Conservation (phyloP, 345 rosid genomes). For the Gossypium mustelinum region DNA sequence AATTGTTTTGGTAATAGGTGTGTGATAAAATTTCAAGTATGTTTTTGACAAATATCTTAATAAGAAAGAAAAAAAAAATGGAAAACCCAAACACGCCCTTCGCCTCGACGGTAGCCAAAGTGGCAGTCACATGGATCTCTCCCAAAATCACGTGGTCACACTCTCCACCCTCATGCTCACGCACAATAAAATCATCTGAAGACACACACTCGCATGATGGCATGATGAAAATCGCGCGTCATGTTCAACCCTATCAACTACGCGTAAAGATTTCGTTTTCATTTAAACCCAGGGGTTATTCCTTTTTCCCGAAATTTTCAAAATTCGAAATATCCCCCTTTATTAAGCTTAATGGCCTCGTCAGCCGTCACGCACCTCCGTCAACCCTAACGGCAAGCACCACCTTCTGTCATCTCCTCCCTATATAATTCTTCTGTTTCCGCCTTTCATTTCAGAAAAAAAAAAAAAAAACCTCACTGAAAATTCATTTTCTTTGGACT, state of each 20-base stretch:
- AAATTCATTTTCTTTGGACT: not conserved
- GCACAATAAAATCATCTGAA: not conserved
- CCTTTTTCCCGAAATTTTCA: constrained; percentile 15
- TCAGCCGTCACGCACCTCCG: not conserved
- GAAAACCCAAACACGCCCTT: too few species aligned
- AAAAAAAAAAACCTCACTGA: not conserved
- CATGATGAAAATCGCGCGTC: constrained; percentile 15
- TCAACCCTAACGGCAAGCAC: constrained; percentile 28
- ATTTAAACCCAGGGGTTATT: not conserved
- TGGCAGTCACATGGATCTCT: too few species aligned
- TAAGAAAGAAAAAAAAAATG: too few species aligned
- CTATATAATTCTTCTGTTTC: constrained; percentile 17
- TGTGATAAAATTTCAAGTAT: too few species aligned
- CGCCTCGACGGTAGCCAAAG: too few species aligned
- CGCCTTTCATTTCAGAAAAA: not conserved
- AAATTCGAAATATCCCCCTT: constrained; percentile 36
- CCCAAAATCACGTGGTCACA: too few species aligned
- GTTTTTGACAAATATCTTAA: too few species aligned
- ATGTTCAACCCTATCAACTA: not conserved
- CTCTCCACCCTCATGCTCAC: too few species aligned
- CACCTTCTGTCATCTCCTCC: constrained; percentile 25
- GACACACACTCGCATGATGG: too few species aligned
- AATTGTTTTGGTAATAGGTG: too few species aligned
- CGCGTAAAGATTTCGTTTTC: constrained; percentile 10
- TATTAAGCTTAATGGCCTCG: too few species aligned